These are phyloP conservation scores for Panicum miliaceum DNA, from an alignment of 176 grass and related monocot genomes.

Conservation along the genomic window DNA sequence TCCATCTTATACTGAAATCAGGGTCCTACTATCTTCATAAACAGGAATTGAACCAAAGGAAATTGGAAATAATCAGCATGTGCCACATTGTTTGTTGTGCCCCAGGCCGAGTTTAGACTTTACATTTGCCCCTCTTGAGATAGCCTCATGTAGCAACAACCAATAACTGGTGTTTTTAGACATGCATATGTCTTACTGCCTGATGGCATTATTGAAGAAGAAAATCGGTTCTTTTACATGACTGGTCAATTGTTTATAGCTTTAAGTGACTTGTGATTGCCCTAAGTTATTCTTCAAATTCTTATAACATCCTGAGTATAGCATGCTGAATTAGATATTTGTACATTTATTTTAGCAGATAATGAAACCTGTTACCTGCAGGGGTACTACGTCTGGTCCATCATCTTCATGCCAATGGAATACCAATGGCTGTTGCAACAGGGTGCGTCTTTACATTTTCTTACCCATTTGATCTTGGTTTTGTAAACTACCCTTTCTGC, in stretches of 20 bases:
- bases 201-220: neutral
- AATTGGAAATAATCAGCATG: neutral
- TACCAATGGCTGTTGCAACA: constrained; percentile 88
- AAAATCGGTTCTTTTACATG: neutral
- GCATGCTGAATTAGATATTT: neutral
- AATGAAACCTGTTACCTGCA: constrained; percentile 44
- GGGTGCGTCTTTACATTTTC: constrained; percentile 41
- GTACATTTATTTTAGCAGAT: neutral
- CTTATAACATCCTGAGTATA: neutral
- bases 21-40: neutral
- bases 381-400: constrained; percentile 65
- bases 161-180: neutral
- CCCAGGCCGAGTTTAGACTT: neutral
- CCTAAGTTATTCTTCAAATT: constrained; percentile 6
- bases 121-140: neutral
- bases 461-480: neutral
- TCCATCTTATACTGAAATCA: neutral
- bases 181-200: neutral
- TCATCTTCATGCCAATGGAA: constrained; percentile 74
- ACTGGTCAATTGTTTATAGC: constrained; percentile 6
- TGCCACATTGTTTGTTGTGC: neutral
- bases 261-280: neutral
- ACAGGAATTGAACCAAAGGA: neutral
- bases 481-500: neutral
- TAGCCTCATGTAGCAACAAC: neutral